Conservation (phyloP, 371 early-diverging fungal genomes). For the Scutellospora calospora region DNA sequence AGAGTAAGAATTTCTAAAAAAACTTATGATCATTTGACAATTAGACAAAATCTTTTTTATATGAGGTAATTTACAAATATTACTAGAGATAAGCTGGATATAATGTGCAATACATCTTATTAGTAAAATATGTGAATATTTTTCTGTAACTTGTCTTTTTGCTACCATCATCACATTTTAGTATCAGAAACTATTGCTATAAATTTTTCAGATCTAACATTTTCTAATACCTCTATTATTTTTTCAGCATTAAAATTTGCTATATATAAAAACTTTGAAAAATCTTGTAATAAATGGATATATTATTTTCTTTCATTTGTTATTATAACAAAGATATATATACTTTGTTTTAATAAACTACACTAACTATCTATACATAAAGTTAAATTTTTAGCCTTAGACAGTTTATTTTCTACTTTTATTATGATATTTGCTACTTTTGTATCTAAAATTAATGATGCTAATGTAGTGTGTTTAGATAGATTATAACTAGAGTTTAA, state of each 20-base stretch:
- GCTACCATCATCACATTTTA: not conserved
- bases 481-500: not conserved
- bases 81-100: slow-evolving; percentile 13
- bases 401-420: not conserved
- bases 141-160: not conserved
- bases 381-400: not conserved
- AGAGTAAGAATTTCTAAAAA: slow-evolving; percentile 3
- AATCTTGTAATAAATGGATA: not conserved
- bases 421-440: not conserved
- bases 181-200: not conserved
- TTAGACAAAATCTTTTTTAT: not conserved
- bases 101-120: not conserved
- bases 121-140: not conserved
- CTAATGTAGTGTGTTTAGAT: not conserved
- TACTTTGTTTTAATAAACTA: not conserved
- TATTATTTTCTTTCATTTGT: not conserved
- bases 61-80: no score
- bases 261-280: not conserved
- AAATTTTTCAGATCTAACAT: not conserved
- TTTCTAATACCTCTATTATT: not conserved
- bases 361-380: slow-evolving; percentile 27
- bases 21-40: not conserved
- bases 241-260: not conserved
- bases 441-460: not conserved
- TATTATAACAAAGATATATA: not conserved